phyloP scores from a whole-genome alignment of 306 rosid genomes.

The Sesbania bispinosa region DNA sequence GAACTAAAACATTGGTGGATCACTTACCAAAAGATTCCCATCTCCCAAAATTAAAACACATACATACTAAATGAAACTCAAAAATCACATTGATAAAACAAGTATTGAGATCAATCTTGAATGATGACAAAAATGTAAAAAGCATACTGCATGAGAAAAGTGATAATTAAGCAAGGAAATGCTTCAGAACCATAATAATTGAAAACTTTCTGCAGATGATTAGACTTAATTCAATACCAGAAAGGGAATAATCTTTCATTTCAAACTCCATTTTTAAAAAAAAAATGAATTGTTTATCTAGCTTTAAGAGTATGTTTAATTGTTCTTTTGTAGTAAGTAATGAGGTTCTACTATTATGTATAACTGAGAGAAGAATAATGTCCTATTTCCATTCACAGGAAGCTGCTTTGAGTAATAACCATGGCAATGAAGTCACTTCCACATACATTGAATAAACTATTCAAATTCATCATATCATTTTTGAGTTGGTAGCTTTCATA shows the following conservation, averaged over 20 bases:
- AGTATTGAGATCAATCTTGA: background rate
- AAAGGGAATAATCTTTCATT: background rate
- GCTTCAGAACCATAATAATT: background rate
- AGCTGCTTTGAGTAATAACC: no score
- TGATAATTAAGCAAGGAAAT: background rate
- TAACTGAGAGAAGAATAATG: background rate
- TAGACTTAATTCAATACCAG: background rate
- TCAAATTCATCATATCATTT: conserved; percentile 12
- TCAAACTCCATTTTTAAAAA: background rate
- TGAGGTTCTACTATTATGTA: background rate
- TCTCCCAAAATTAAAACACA: background rate
- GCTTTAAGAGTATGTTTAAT: background rate
- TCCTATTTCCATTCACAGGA: background rate
- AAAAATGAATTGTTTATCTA: background rate
- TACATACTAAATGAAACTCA: background rate
- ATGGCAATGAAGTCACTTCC: no score
- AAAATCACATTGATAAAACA: background rate
- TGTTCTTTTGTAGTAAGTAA: background rate
- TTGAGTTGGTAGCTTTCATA: background rate
- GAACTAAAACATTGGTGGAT: background rate
- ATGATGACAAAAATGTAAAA: background rate
- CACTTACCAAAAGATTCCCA: no score
- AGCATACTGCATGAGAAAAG: background rate
- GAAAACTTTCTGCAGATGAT: background rate
- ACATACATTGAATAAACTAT: background rate